These are phyloP conservation scores for Phylloporus scabripes DNA, from an alignment of 768 basidiomycete species.

Conservation along the genomic window DNA sequence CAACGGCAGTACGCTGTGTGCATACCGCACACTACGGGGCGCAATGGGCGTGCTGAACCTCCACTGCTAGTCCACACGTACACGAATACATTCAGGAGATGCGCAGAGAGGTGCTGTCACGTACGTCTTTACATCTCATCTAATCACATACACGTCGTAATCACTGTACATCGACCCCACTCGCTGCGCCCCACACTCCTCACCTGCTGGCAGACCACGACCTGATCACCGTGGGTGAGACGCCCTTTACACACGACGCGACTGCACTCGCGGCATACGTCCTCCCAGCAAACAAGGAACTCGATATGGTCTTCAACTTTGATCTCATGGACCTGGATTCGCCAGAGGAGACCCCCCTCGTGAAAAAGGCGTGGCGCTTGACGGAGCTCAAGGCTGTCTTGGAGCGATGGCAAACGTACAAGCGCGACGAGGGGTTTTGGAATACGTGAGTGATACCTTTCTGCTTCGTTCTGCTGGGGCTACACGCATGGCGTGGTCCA, in stretches of 20 bases:
- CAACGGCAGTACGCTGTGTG: not conserved
- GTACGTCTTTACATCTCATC: slow-evolving; percentile 34
- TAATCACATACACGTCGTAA: slow-evolving; percentile 7
- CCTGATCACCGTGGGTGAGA: slow-evolving; percentile 63
- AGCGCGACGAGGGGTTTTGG: slow-evolving; percentile 60
- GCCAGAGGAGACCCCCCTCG: slow-evolving; percentile 37
- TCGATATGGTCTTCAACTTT: slow-evolving; percentile 59
- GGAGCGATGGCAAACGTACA: slow-evolving; percentile 50
- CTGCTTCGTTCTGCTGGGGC: no score
- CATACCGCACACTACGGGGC: not conserved
- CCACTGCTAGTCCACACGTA: slow-evolving; percentile 47
- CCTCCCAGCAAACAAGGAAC: slow-evolving; percentile 51
- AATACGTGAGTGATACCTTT: slow-evolving; percentile 44
- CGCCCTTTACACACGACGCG: slow-evolving; percentile 51
- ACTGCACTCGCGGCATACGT: slow-evolving; percentile 50
- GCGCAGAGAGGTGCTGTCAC: slow-evolving; percentile 45
- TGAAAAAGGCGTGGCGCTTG: slow-evolving; percentile 46
- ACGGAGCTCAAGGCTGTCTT: slow-evolving; percentile 41
- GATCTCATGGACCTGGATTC: slow-evolving; percentile 58
- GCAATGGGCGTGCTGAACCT: not conserved
- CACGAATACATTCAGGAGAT: slow-evolving; percentile 69
- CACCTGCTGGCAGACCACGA: slow-evolving; percentile 38
- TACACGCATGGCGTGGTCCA: not conserved
- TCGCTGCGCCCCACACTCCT: not conserved
- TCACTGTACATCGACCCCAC: not conserved